phyloP scores from a whole-genome alignment of 2,329 filamentous ascomycete genomes.

The Penicillium sp. region DNA sequence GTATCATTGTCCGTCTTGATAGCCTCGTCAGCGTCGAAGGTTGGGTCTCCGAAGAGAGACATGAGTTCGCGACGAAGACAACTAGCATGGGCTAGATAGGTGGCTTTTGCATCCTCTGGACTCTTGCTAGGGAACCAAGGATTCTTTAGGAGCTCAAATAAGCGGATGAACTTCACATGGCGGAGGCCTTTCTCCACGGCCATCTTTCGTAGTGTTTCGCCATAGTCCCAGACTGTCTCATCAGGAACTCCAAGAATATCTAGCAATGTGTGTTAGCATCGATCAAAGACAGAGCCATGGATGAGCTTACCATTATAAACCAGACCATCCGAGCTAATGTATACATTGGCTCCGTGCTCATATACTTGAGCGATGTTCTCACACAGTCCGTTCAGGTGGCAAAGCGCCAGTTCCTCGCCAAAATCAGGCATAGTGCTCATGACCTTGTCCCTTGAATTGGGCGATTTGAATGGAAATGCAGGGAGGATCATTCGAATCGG shows the following conservation, averaged over 20 bases:
- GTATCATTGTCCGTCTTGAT: conserved; percentile 33
- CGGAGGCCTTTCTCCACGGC: conserved; percentile 34
- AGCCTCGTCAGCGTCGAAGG: conserved; percentile 28
- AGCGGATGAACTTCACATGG: conserved; percentile 40
- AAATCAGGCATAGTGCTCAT: conserved; percentile 44
- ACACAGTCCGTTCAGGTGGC: conserved; percentile 45
- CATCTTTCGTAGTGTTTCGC: conserved; percentile 41
- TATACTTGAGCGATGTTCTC: conserved; percentile 44
- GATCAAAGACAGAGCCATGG: background rate
- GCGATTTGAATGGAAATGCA: conserved; percentile 36
- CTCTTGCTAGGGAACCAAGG: conserved; percentile 25
- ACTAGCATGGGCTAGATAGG: conserved; percentile 29
- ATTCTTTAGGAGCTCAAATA: conserved; percentile 41
- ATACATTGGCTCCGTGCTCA: conserved; percentile 42
- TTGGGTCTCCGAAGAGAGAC: conserved; percentile 29
- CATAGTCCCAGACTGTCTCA: conserved; percentile 46
- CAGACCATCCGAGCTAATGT: conserved; percentile 49
- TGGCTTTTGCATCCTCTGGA: conserved; percentile 26
- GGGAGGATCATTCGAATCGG: conserved; percentile 35
- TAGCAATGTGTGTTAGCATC: background rate
- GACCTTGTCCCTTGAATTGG: conserved; percentile 36
- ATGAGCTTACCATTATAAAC: conserved; percentile 39
- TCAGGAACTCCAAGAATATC: conserved; percentile 48
- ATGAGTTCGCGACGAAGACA: conserved; percentile 31
- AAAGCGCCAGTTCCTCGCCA: conserved; percentile 47